Percentiles rank a stretch among this genome's conserved stretches.
Conservation (phyloP, 2,329 filamentous ascomycete genomes). For the Trichophyton verrucosum region DNA sequence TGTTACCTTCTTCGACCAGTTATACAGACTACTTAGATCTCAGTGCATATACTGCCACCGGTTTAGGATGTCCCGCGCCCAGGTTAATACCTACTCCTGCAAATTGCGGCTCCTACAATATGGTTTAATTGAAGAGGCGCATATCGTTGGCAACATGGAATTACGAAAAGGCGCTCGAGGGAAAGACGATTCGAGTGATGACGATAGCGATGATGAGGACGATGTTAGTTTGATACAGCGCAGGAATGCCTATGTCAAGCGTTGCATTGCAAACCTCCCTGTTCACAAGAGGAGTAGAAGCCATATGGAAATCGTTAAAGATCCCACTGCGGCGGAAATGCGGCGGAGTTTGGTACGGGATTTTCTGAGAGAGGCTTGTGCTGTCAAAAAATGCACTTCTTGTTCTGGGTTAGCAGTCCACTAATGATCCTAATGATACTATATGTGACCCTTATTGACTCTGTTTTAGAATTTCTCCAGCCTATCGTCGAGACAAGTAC, state of each 20-base stretch:
- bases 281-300: constrained; percentile 32
- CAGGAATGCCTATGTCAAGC: constrained; percentile 58
- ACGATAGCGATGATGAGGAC: constrained; percentile 52
- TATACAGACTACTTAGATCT: constrained; percentile 69
- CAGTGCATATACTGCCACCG: constrained; percentile 86
- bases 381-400: constrained; percentile 55
- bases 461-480: constrained; percentile 54
- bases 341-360: constrained; percentile 66
- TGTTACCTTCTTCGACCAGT: constrained; percentile 90
- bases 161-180: constrained; percentile 34
- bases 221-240: constrained; percentile 41
- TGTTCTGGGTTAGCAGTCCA: constrained; percentile 40
- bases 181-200: constrained; percentile 45
- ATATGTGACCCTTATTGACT: constrained; percentile 10
- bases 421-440: background rate
- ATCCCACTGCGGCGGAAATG: constrained; percentile 68
- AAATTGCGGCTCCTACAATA: constrained; percentile 76
- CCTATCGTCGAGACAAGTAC: constrained; percentile 77
- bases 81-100: constrained; percentile 68
- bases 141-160: constrained; percentile 42
- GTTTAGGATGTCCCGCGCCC: constrained; percentile 63
- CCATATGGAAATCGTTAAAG: constrained; percentile 49
- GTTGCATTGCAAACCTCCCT: constrained; percentile 52
- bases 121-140: constrained; percentile 61
- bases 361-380: constrained; percentile 62